Conservation (phyloP, 371 early-diverging fungal species). For the Lichtheimia ramosa region DNA sequence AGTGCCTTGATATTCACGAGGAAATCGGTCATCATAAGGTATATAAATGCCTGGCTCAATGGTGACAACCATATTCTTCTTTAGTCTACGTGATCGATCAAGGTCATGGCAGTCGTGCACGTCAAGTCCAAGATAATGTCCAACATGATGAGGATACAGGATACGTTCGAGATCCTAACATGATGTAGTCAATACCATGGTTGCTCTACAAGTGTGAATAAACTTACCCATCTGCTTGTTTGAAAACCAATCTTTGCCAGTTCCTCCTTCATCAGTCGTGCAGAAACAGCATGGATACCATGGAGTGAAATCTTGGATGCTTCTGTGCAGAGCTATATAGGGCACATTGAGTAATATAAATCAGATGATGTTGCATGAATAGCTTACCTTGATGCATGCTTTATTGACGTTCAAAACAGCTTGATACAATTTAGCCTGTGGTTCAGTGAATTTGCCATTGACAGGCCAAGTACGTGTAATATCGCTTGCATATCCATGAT, state of each 20-base stretch:
- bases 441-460: constrained; percentile 78
- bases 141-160: constrained; percentile 93
- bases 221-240: constrained; percentile 48
- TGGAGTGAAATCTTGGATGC: constrained; percentile 71
- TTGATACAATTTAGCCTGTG: constrained; percentile 85
- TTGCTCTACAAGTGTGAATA: neutral
- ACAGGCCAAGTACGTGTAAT: constrained; percentile 96
- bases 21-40: constrained; percentile 75
- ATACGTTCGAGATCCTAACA: constrained; percentile 65
- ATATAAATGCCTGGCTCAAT: constrained; percentile 96
- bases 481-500: constrained; percentile 87
- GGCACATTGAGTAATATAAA: neutral
- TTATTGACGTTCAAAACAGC: constrained; percentile 86
- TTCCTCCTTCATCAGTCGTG: constrained; percentile 62
- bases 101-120: constrained; percentile 89
- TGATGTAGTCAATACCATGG: neutral
- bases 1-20: constrained; percentile 83
- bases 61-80: constrained; percentile 88
- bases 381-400: constrained; percentile 78
- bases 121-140: constrained; percentile 94
- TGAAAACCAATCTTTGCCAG: constrained; percentile 68
- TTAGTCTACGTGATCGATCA: constrained; percentile 67
- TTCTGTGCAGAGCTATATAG: constrained; percentile 67
- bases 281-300: constrained; percentile 76
- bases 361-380: no score